A percentile compares a stretch with the other conserved stretches of the same genome.
phyloP scores from a whole-genome alignment of 495 filamentous ascomycete species.

The Hypoxylon rickii region DNA sequence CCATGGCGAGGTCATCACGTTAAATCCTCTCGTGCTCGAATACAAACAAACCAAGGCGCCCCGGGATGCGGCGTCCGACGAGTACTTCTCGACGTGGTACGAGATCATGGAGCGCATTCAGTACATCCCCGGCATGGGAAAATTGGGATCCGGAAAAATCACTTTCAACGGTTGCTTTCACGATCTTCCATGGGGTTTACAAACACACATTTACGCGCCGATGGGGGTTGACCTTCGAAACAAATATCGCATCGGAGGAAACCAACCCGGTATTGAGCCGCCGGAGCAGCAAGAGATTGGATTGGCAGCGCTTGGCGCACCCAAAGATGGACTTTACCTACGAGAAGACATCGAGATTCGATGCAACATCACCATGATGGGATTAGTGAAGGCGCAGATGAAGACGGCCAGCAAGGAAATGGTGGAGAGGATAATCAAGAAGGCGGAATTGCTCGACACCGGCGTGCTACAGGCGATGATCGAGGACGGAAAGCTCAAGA shows the following conservation, averaged over 20 bases:
- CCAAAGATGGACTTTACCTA: slow-evolving; percentile 71
- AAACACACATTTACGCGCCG: slow-evolving; percentile 76
- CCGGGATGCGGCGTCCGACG: slow-evolving; percentile 65
- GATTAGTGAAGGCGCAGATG: slow-evolving; percentile 71
- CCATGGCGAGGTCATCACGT: slow-evolving; percentile 73
- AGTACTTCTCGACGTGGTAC: slow-evolving; percentile 76
- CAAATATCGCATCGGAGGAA: slow-evolving; percentile 61
- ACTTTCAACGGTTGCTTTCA: slow-evolving; percentile 79
- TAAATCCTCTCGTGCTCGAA: slow-evolving; percentile 74
- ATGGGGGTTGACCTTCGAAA: slow-evolving; percentile 56
- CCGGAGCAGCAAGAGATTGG: slow-evolving; percentile 63
- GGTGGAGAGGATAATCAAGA: slow-evolving; percentile 69
- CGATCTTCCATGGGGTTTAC: slow-evolving; percentile 68
- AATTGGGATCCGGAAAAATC: slow-evolving; percentile 63
- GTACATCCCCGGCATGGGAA: slow-evolving; percentile 65
- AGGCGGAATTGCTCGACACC: slow-evolving; percentile 59
- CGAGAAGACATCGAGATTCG: slow-evolving; percentile 75
- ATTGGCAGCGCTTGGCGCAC: slow-evolving; percentile 51
- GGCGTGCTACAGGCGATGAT: slow-evolving; percentile 56
- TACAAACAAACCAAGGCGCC: slow-evolving; percentile 67
- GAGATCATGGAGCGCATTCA: slow-evolving; percentile 65
- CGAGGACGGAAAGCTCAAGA: slow-evolving; percentile 54
- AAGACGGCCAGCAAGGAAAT: slow-evolving; percentile 68
- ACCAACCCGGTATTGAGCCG: slow-evolving; percentile 63
- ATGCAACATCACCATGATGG: slow-evolving; percentile 68